Evolutionary conservation across 352 stramenopile genomes (phyloP).

Genomic region (Phytopythium aichiense): DNA sequence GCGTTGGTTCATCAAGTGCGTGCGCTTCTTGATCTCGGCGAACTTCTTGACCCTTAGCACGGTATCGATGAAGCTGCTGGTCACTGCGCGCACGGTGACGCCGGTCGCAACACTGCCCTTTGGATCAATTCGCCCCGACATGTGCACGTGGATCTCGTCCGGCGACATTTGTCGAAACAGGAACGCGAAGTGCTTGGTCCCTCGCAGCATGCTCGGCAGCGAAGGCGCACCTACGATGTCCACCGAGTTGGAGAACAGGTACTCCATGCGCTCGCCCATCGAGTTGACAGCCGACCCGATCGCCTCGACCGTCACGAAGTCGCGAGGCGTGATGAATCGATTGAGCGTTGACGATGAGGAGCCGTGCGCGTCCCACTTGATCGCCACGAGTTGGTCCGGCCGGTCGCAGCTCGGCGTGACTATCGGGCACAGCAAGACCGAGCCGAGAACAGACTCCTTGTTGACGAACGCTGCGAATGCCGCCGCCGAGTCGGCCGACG

Average conservation of each 20-base stretch:
- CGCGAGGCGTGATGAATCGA: constrained; percentile 11
- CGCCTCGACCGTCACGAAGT: constrained; percentile 49
- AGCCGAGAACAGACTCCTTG: neutral
- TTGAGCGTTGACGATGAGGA: neutral
- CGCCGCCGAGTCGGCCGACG: neutral
- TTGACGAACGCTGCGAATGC: neutral
- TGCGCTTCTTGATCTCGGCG: constrained; percentile 6
- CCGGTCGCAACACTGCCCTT: neutral
- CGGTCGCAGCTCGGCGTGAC: neutral
- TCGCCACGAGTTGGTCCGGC: neutral
- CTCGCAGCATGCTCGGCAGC: neutral
- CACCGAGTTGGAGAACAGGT: constrained; percentile 8
- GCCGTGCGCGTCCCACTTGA: neutral
- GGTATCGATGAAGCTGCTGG: neutral
- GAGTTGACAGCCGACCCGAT: constrained; percentile 19
- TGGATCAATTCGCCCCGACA: neutral
- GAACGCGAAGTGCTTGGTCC: neutral
- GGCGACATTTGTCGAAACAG: constrained; percentile 3
- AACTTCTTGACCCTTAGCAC: neutral
- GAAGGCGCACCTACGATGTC: neutral
- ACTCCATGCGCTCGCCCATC: constrained; percentile 6
- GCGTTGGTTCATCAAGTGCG: neutral
- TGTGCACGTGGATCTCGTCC: constrained; percentile 9
- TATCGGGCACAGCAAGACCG: neutral
- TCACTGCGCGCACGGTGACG: neutral